A percentile compares a stretch with the other conserved stretches of the same genome.
Evolutionary conservation across 208 protist species (phyloP).

Genomic region (Leishmania gerbilli): DNA sequence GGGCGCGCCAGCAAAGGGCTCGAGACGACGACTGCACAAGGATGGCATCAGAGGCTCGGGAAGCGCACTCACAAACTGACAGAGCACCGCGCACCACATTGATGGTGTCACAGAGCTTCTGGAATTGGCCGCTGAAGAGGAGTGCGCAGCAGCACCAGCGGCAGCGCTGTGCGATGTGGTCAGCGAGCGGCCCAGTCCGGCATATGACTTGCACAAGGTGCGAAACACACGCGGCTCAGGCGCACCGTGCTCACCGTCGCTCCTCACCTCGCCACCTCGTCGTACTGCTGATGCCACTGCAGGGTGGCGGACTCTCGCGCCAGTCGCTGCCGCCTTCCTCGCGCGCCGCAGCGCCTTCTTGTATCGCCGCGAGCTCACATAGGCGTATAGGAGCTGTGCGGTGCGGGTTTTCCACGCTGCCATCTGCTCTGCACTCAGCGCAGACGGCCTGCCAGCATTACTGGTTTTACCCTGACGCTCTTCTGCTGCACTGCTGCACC

Average conservation of each 20-base stretch:
- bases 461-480: neutral
- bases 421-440: slow-evolving; percentile 17
- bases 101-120: neutral
- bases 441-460: neutral
- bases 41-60: slow-evolving; percentile 47
- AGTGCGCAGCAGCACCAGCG: neutral
- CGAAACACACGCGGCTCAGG: slow-evolving; percentile 10
- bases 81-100: slow-evolving; percentile 37
- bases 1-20: slow-evolving; percentile 19
- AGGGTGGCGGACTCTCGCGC: neutral
- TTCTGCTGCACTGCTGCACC: slow-evolving; percentile 7
- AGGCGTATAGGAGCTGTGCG: slow-evolving; percentile 17
- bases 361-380: slow-evolving; percentile 6
- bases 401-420: slow-evolving; percentile 7
- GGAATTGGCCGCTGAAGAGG: neutral
- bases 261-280: neutral
- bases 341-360: slow-evolving; percentile 14
- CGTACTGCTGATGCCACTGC: neutral
- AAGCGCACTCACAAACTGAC: slow-evolving; percentile 37
- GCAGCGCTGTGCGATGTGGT: neutral
- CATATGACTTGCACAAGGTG: slow-evolving; percentile 17
- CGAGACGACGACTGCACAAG: slow-evolving; percentile 48
- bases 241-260: neutral
- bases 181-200: neutral
- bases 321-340: neutral